Evolutionary conservation across 495 filamentous ascomycete species (phyloP), one percentile per base, ranked within the genome.

Genomic region (Penicillium odoratum): DNA sequence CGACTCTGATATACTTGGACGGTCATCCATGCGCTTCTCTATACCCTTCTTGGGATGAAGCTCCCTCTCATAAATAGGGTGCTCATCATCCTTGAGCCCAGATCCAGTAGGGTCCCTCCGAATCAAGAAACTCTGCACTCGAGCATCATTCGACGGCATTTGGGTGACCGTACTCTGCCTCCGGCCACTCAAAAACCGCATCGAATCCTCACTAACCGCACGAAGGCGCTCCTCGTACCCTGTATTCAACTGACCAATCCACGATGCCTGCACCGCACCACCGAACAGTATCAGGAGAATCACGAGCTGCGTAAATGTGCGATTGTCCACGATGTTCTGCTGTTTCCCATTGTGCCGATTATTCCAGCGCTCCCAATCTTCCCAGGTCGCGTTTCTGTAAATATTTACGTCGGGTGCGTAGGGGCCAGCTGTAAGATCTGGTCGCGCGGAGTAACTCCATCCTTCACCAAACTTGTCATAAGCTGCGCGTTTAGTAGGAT

Each of bases 281-380:
- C 89, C 92, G 11, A 93, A 62, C 5, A 85, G 64, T 18, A 85
- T 80, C 6, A 93, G 77, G 10, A 89, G 61, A 42, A 87, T 74
- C 7, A 97, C 69, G 25, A 96, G 70, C 7, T 75, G 70, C 15
- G 87, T 71, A 64, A 98, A 97, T n/a, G 81, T 81, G 16, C 81
- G 76, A 61, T 96, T 94, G 34, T 87, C 88, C 57, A 78, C 71
- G 8, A 88, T 76, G 64, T 82, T 88, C 38, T 87, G 67, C n/a
- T 88, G 81, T 48, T 83, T 74, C 9, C 58, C 71, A 47, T 87
- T 83, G 43, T 81, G 73, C 42, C 84, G 77, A 25, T 83, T 76
- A 62, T 91, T 83, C 88, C 90, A 98, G 42, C 80, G 81, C 74
- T 98, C 93, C 94, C 95, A 98, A 68, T 98, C 95, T 67, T 98